A percentile compares a stretch with the other conserved stretches of the same genome.
Evolutionary conservation across 1,139 yeast genomes (phyloP).

Genomic region (Nematodospora anomalae): DNA sequence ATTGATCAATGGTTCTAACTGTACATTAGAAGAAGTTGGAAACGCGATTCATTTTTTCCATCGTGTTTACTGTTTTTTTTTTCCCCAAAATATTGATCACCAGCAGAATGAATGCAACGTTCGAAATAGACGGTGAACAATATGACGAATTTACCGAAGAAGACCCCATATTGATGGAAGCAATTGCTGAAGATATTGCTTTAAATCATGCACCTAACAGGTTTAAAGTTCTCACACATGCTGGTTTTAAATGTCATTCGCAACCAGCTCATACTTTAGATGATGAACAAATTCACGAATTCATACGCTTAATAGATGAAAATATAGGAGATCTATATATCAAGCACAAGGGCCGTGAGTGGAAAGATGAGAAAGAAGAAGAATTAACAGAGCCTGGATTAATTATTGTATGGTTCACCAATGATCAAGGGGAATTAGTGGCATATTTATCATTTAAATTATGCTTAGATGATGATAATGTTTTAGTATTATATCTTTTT

Average conservation of each 20-base stretch:
- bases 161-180: slow-evolving; percentile 15
- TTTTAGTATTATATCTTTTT: slow-evolving; percentile 48
- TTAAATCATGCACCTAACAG: slow-evolving; percentile 1
- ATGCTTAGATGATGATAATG: slow-evolving; percentile 29
- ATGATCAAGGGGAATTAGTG: slow-evolving; percentile 21
- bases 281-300: slow-evolving; percentile 16
- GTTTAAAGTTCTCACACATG: slow-evolving; percentile 3
- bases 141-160: slow-evolving; percentile 18
- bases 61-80: too few relatives aligned
- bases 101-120: slow-evolving; percentile 11
- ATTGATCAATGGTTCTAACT: too few relatives aligned
- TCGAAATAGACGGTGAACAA: slow-evolving; percentile 11
- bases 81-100: too few relatives aligned
- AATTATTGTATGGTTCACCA: slow-evolving; percentile 33
- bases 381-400: slow-evolving; percentile 52
- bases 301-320: slow-evolving; percentile 27
- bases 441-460: slow-evolving; percentile 47
- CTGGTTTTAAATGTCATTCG: slow-evolving; percentile 2
- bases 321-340: slow-evolving; percentile 34
- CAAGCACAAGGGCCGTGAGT: slow-evolving; percentile 35
- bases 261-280: slow-evolving; percentile 6
- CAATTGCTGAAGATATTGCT: slow-evolving; percentile 13
- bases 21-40: too few relatives aligned
- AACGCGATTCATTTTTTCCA: too few relatives aligned
- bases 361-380: slow-evolving; percentile 42